Percentiles rank a stretch among this genome's conserved stretches.
Evolutionary conservation across 257 asterid species (phyloP).

Genomic region (Solanum appendiculatum): DNA sequence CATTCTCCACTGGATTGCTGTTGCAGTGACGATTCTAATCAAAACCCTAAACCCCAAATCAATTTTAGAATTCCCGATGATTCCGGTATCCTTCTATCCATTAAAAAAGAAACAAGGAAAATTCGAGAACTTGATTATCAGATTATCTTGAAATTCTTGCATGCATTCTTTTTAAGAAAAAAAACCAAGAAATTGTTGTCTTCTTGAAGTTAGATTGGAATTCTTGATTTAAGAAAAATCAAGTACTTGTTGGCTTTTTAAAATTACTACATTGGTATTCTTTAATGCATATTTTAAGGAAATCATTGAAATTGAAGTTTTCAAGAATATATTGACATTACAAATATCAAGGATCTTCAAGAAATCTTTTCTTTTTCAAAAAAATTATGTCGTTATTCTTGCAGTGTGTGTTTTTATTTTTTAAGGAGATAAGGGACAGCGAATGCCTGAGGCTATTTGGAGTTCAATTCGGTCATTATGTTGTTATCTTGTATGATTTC

Average conservation of each 20-base stretch:
- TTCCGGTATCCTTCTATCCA: not conserved
- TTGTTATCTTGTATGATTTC: not conserved
- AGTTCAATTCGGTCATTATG: not conserved
- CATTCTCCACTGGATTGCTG: not conserved
- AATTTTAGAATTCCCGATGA: not conserved
- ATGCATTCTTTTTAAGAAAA: not conserved
- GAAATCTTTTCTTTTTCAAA: not conserved
- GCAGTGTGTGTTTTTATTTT: not conserved
- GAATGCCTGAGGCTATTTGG: not conserved
- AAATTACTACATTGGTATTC: not conserved
- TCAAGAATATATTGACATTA: no score
- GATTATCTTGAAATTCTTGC: not conserved
- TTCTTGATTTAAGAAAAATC: not conserved
- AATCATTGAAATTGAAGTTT: no score
- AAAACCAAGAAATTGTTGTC: not conserved
- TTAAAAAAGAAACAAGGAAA: not conserved
- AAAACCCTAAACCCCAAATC: not conserved
- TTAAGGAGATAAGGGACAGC: not conserved
- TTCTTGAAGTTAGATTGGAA: not conserved
- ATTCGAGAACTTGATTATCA: not conserved
- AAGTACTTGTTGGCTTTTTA: not conserved
- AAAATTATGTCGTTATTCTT: not conserved
- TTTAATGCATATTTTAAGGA: no score
- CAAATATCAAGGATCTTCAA: not conserved
- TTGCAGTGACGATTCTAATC: not conserved